Base-by-base conservation (phyloP, 352 stramenopile genomes). In the Globisporangium recalcitrans region DNA sequence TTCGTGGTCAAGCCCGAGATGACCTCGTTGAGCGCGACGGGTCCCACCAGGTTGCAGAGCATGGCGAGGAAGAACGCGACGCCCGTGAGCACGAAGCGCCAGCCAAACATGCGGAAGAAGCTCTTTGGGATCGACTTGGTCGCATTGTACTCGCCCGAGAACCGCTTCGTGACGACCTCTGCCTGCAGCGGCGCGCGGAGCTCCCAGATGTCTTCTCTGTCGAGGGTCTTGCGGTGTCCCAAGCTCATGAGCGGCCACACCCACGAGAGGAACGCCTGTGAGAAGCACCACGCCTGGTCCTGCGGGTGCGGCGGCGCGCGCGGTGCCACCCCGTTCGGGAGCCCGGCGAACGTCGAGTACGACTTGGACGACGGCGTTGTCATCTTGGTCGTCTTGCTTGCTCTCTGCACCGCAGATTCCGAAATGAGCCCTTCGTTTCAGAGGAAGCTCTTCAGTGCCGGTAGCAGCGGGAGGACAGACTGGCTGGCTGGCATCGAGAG, bases 31-130 rank as follows among this genome's bases (percentile, higher is more conserved):
- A 81, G 80, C 26, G 80, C 51, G 88, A 57, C 73, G 76, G 78
- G 0, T 14, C 76, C 76, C 13, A 86, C 36, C 21, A 88, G 66
- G 36, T 72, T 82, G 58, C 72, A 82, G 34, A 82, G 62, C 71
- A 77, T 84, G 42, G 69, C 75, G 11, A 80, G 34, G 14, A 84
- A 61, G 53, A 83, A 80, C 16, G 65, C 74, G 21, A 69, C 31
- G 9, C 78, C 78, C 10, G 74, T 86, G 47, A 78, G 57, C 26
- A 69, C 57, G 34, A 85, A 77, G n/a, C 73, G 71, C 19, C 40
- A 32, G 1, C 71, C 72, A 24, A 85, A 88, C 54, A 57, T 57
- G 29, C 16, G 51, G 27, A 57, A 42, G 38, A 60, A 57, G 51
- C 51, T 69, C 14, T 32, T 56, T 14, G 56, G 59, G 2, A 79